Evolutionary conservation across 805 yeast species (phyloP), one percentile per base, ranked within the genome.

Genomic region (Saccharomycopsis guyanensis): DNA sequence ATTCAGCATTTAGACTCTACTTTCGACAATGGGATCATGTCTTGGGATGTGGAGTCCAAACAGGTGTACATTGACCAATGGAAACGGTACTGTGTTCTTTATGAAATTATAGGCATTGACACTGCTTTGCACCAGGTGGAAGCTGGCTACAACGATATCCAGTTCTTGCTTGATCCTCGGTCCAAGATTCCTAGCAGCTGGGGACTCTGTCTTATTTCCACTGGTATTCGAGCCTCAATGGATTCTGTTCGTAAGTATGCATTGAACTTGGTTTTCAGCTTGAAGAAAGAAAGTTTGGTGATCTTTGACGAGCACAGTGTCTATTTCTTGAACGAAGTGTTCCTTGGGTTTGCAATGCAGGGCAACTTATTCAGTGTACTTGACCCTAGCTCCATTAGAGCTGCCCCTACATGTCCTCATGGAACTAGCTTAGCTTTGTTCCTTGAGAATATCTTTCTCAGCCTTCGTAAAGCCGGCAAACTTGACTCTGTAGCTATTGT

Each of bases 51-150:
- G 1, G 33, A 55, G 1, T 50, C 59, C 7, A 50, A 45, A 1
- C 63, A 60, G 0, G 46, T 46, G 16, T 66, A 69, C 36, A 56
- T 74, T 16, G 65, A 63, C 4, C 72, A 78, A 19, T 88, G 96
- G 96, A 70, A 75, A 37, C 71, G 85, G 49, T 88, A 70, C 56
- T 69, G 78, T 23, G 85, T 95, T 0, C 63, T 88, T 12, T 82
- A 76, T 56, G 96, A 88, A 57, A 83, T 88, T 40, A 64, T 86
- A 23, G 93, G 87, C 1, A 72, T 88, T 34, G 96, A 88, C 59
- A 78, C 96, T 0, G 84, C 96, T 0, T 64, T 86, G 55, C 88
- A 89, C 55, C 96, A 89, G 61, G 78, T 89, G 0, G 80, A 80
- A 54, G 95, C 86, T 10, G 91, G 93, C 0, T 62, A 73, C 1